Evolutionary conservation across 352 stramenopile species (phyloP).

Genomic region (Globisporangium paddicum): DNA sequence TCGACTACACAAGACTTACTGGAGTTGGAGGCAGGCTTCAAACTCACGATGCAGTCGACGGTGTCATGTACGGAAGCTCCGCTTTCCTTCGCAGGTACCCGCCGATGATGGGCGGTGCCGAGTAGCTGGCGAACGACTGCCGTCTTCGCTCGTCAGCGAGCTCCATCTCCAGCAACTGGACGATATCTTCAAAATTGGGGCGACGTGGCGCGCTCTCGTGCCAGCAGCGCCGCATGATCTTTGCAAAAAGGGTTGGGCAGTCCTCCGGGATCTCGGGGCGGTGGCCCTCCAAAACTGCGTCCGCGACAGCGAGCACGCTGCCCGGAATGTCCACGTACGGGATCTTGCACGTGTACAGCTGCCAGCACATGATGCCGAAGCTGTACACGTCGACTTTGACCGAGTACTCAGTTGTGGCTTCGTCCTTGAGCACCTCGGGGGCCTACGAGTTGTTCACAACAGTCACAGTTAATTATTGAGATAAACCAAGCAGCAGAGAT

Average conservation of each 20-base stretch:
- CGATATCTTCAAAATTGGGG: conserved; percentile 74
- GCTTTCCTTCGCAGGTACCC: conserved; percentile 9
- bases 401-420: conserved; percentile 64
- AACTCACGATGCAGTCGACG: conserved; percentile 4
- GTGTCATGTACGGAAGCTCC: conserved; percentile 1
- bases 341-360: conserved; percentile 67
- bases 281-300: conserved; percentile 62
- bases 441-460: conserved; percentile 17
- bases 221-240: conserved; percentile 83
- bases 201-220: conserved; percentile 63
- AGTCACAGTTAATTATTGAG: too few species aligned
- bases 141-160: conserved; percentile 42
- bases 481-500: background rate
- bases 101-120: background rate
- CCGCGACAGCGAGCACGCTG: conserved; percentile 65
- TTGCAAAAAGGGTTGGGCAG: conserved; percentile 65
- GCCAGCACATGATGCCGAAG: conserved; percentile 84
- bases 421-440: conserved; percentile 68
- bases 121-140: conserved; percentile 14
- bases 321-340: conserved; percentile 77
- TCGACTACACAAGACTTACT: background rate
- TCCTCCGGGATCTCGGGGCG: conserved; percentile 51
- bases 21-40: background rate
- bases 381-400: conserved; percentile 86
- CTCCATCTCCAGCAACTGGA: conserved; percentile 72